These are phyloP conservation scores for Globisporangium solare DNA, from an alignment of 352 stramenopile species.

Conservation along the genomic window DNA sequence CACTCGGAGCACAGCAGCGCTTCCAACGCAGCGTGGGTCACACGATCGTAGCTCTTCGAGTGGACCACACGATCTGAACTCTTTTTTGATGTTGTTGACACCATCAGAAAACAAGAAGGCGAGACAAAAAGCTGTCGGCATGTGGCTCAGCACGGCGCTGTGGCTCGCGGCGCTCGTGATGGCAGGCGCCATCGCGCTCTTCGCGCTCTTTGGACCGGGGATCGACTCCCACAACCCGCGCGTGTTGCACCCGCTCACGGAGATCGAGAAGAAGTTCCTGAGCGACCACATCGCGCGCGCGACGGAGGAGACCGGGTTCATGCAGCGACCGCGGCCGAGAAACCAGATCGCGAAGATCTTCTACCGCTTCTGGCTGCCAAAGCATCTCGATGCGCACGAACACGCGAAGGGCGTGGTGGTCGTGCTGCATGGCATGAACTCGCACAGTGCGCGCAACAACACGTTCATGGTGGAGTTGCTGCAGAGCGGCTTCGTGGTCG, in stretches of 20 bases:
- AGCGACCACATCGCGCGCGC: constrained; percentile 35
- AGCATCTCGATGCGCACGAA: constrained; percentile 24
- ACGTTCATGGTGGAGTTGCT: constrained; percentile 70
- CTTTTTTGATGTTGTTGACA: constrained; percentile 3
- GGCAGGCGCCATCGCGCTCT: constrained; percentile 12
- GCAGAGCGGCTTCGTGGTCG: constrained; percentile 56
- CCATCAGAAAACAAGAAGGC: not conserved
- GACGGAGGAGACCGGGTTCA: constrained; percentile 43
- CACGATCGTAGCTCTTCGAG: not conserved
- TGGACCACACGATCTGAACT: constrained; percentile 12
- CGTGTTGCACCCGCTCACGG: constrained; percentile 27
- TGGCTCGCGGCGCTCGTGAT: constrained; percentile 12
- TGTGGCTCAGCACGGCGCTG: constrained; percentile 21
- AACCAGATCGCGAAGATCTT: constrained; percentile 48
- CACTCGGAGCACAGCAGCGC: not conserved
- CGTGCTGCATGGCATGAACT: constrained; percentile 73
- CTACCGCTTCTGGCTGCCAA: constrained; percentile 69
- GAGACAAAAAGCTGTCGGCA: not conserved
- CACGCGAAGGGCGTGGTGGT: constrained; percentile 50
- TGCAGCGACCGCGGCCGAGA: constrained; percentile 34
- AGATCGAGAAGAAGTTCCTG: constrained; percentile 53
- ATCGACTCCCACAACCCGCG: constrained; percentile 47
- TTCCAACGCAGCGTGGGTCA: too few species aligned
- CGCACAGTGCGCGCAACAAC: constrained; percentile 74
- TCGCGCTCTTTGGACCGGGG: constrained; percentile 48